Percentiles rank a stretch among this genome's conserved stretches.
phyloP scores from a whole-genome alignment of 192 early-diverging fungal species.

The Funneliformis geosporum region DNA sequence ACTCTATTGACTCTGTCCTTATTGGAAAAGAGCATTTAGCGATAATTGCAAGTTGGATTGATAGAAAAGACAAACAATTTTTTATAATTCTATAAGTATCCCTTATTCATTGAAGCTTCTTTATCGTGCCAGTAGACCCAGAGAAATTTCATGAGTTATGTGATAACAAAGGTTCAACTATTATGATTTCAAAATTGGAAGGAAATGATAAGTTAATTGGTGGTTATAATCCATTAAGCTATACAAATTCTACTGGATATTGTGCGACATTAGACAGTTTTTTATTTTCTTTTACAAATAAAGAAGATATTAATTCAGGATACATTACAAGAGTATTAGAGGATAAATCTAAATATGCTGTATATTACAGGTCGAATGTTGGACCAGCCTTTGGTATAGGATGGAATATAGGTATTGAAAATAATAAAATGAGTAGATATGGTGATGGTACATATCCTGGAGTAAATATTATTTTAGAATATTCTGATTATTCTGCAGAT shows the following conservation, averaged over 20 bases:
- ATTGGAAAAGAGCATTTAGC: neutral
- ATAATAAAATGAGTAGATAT: no score
- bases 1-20: neutral
- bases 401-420: no score
- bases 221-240: neutral
- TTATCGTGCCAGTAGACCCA: neutral
- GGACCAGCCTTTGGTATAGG: neutral
- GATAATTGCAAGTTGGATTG: neutral
- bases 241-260: neutral
- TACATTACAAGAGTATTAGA: neutral
- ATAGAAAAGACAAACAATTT: neutral
- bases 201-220: neutral
- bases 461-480: no score
- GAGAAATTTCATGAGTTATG: neutral
- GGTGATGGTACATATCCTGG: no score
- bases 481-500: no score
- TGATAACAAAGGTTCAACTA: neutral
- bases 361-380: neutral
- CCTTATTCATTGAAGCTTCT: neutral
- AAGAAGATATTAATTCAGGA: neutral
- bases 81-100: neutral
- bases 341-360: neutral
- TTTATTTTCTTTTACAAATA: neutral
- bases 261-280: neutral
- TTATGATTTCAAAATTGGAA: neutral